A percentile compares a stretch with the other conserved stretches of the same genome.
phyloP scores from a whole-genome alignment of 1,139 yeast genomes.

The Wickerhamomyces sp. region DNA sequence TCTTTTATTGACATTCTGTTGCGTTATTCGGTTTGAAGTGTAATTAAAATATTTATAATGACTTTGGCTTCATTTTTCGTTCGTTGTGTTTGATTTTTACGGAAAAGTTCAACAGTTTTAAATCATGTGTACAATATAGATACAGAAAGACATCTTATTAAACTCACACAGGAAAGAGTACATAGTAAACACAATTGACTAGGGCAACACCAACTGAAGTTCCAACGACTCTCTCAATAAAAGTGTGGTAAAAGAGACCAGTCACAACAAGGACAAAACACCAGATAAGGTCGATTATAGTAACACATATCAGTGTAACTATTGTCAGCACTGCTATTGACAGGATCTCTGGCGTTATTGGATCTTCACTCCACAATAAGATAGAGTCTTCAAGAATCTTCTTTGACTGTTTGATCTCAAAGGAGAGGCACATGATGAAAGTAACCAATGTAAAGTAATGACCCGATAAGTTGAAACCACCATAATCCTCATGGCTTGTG shows the following conservation, averaged over 20 bases:
- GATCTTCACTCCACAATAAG: background rate
- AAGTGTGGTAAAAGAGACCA: background rate
- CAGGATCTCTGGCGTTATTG: background rate
- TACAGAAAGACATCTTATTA: too few relatives aligned
- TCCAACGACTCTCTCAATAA: background rate
- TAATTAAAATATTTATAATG: background rate
- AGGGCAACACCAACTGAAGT: background rate
- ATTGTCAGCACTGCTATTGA: background rate
- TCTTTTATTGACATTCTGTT: slow-evolving; percentile 23
- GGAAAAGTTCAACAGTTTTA: too few relatives aligned
- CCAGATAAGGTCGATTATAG: slow-evolving; percentile 30
- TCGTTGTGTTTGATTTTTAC: too few relatives aligned
- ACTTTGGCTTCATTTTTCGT: too few relatives aligned
- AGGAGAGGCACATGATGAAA: background rate
- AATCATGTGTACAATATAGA: too few relatives aligned
- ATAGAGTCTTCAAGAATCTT: background rate
- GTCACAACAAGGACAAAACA: background rate
- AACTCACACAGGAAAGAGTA: background rate
- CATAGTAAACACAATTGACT: background rate
- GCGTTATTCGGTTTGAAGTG: too few relatives aligned
- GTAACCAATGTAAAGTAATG: background rate
- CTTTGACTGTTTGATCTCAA: background rate
- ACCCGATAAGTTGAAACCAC: background rate
- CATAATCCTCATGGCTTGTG: slow-evolving; percentile 64
- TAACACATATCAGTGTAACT: background rate